Evolutionary conservation across 2,329 filamentous ascomycete genomes (phyloP), one percentile per base, ranked within the genome.

Genomic region (Coniosporium tulheliwenetii): DNA sequence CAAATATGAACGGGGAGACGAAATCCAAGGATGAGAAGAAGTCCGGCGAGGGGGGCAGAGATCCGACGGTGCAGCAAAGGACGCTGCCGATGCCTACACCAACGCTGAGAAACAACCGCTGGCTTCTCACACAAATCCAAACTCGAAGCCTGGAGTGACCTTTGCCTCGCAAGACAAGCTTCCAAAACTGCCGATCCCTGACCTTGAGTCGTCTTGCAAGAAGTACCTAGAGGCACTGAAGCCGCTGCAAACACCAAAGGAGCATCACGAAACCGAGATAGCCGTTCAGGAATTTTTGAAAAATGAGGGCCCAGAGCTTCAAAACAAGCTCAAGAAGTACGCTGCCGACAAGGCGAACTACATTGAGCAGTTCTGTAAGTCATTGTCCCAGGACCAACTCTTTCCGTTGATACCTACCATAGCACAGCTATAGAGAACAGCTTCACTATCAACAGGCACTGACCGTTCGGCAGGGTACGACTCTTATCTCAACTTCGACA

Each of bases 301-400:
- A 50, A 66, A 71, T 1, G 87, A 95, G 47, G 91, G 91, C 0
- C 84, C 82, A 0, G 77, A 81, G 37, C 64, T 98, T 38, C 87
- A 98, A 56, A 85, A 91, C 45, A 87, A 81, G 59, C 64, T 96
- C 42, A 91, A 87, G 66, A 78, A 80, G 52, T 98, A 96, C 66
- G 87, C 91, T 8, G 78, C 77, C 38, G 85, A 82, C 36, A 89
- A 87, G 63, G 85, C 85, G 32, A 96, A 89, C 61, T 98, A 95
- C 57, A 96, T 98, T 52, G 91, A 96, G 58, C 91, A 98, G 54
- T 98, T 98, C 52, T 98, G 89, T 94, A 73, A 57, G 84, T 72
- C 8, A 5, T 16, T 14, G 2, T 19, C 12, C 8, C 30, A 13
- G 10, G 19, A 8, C 8, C 5, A 5, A 10, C 5, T 8, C 32